Base-by-base conservation (phyloP, 768 basidiomycete genomes). In the Galerina marginata region DNA sequence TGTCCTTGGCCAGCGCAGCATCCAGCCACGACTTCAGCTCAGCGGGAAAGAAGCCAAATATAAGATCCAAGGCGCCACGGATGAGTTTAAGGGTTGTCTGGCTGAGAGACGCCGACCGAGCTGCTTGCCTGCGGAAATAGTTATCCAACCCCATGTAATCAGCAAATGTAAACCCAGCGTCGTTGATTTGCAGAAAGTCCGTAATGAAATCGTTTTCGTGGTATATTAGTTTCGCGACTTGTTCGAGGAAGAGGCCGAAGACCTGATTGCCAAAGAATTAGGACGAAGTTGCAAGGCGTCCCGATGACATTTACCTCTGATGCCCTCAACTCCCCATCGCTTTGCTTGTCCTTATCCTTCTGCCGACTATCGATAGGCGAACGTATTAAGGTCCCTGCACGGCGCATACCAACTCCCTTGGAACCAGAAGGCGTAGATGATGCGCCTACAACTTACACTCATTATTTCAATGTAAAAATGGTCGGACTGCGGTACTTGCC, bases 111-210 rank as follows among this genome's bases (percentile, higher is more conserved):
- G 81, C 83, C 52, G 85, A 79, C 26, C 92, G 82, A 6, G 89
- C 81, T n/a, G 96, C 96, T 70, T 98, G 93, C 49, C 96, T 80
- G 25, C 93, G 84, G 79, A 97, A 97, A 74, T 97, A 99, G 61
- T 87, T 93, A 71, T 99, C 96, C 60, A 99, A 78, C 46, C 88
- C 87, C 86, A 94, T 93, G 67, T 96, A 95, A 75, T 98, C 96
- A 12, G 96, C 96, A 73, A 95, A 99, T 1, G 96, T 97, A 12
- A 95, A 82, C 15, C 87, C 87, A 20, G 87, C 84, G 61, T 96
- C 91, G 63, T 94, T 93, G 71, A 97, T 91, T 70, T 95, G 95
- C 49, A 99, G 78, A 74, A 98, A 98, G 67, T 95, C 92, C 9
- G 89, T 85, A 61, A 97, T 87, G 74, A 97, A 98, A 36, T 89